Conservation (phyloP, 495 filamentous ascomycete species). For the Parathielavia appendiculata region DNA sequence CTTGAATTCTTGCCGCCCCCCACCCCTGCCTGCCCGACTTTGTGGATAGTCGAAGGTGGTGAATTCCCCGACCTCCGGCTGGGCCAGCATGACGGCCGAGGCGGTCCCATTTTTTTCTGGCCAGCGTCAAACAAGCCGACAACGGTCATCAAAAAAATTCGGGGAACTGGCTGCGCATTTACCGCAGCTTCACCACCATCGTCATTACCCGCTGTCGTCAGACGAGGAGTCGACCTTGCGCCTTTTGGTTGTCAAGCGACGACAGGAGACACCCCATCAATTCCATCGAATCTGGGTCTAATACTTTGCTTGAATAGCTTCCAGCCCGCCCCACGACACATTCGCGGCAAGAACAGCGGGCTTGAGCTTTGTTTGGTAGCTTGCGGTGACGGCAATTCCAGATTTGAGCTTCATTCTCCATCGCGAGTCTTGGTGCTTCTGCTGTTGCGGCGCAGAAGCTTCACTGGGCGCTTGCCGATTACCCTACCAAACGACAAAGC, state of each 20-base stretch:
- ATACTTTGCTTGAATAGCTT: not conserved
- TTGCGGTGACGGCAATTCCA: conserved; percentile 5
- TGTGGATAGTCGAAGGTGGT: not conserved
- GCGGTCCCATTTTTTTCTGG: conserved; percentile 19
- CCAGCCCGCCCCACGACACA: not conserved
- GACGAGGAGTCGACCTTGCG: not conserved
- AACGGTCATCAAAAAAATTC: conserved; percentile 19
- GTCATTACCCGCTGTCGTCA: too few species aligned
- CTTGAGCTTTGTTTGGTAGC: not conserved
- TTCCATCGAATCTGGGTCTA: not conserved
- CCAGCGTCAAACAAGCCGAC: conserved; percentile 15
- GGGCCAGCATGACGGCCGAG: conserved; percentile 3
- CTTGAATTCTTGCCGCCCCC: conserved; percentile 11
- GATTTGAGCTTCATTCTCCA: conserved; percentile 2
- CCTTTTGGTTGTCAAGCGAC: not conserved
- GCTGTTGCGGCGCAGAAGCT: conserved; percentile 10
- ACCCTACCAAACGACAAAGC: conserved; percentile 3
- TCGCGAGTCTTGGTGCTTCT: conserved; percentile 22
- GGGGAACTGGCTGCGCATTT: conserved; percentile 10
- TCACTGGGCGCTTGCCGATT: not conserved
- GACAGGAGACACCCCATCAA: not conserved
- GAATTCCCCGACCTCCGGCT: conserved; percentile 17
- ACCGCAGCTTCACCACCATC: conserved; percentile 7
- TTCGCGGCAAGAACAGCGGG: conserved; percentile 3
- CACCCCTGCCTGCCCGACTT: conserved; percentile 4